Percentiles rank a stretch among this genome's conserved stretches.
Conservation (phyloP, 768 basidiomycete genomes). For the Russula sp. region DNA sequence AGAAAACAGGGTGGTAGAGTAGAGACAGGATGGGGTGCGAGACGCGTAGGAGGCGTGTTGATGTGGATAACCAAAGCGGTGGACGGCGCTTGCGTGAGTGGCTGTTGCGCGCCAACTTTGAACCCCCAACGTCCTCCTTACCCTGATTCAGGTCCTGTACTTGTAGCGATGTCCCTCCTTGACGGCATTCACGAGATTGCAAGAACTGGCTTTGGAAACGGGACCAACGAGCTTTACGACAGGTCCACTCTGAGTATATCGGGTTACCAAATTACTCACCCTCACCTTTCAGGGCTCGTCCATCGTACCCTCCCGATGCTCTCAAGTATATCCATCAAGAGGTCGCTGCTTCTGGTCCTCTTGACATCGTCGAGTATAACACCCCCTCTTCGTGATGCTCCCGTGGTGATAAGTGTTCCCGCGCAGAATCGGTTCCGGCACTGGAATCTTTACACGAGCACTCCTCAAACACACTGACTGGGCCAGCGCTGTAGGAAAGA, state of each 20-base stretch:
- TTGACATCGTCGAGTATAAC: slow-evolving; percentile 63
- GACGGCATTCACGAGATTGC: slow-evolving; percentile 58
- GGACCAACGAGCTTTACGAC: slow-evolving; percentile 81
- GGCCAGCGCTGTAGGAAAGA: slow-evolving; percentile 39
- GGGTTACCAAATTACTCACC: background rate
- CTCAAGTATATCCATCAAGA: slow-evolving; percentile 52
- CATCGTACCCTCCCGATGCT: slow-evolving; percentile 67
- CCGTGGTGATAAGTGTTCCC: background rate
- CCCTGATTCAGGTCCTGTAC: background rate
- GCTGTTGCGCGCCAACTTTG: too few relatives aligned
- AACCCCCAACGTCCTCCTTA: too few relatives aligned
- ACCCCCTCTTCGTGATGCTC: background rate
- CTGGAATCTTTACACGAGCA: slow-evolving; percentile 84
- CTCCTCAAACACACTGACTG: slow-evolving; percentile 58
- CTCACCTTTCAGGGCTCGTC: slow-evolving; percentile 52
- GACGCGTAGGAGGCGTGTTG: too few relatives aligned
- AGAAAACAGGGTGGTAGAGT: too few relatives aligned
- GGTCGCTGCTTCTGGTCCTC: slow-evolving; percentile 31
- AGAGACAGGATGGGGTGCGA: too few relatives aligned
- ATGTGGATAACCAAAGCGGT: too few relatives aligned
- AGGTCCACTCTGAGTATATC: slow-evolving; percentile 33
- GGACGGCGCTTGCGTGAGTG: too few relatives aligned
- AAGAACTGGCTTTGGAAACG: slow-evolving; percentile 63
- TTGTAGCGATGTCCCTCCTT: slow-evolving; percentile 26
- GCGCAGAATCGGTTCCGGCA: slow-evolving; percentile 71